Evolutionary conservation across 139 green algal genomes (phyloP), one percentile per base, ranked within the genome.

Genomic region (Picocystis salinarum): DNA sequence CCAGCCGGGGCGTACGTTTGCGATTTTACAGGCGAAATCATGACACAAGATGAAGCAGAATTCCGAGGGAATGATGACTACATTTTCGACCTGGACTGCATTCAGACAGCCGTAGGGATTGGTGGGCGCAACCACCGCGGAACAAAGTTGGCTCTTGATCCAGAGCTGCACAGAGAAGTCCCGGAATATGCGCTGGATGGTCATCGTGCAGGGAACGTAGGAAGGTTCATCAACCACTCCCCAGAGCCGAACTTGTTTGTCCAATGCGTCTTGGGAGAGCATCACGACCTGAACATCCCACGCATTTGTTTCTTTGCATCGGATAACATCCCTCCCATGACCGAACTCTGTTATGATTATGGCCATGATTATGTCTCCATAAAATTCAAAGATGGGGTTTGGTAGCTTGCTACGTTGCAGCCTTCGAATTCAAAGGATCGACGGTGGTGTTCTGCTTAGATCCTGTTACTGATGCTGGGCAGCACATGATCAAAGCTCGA

Each of bases 211-310:
- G 71, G 74, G 48, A 85, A 83, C 55, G 56, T 83, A 29, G 59
- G 45, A 0, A 61, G 74, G 23, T 85, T 81, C 55, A 63, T 85
- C 52, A 83, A 83, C 58, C 74, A 83, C 58, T 57, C 28, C 37
- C 76, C 71, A 53, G 25, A 33, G 1, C 55, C 55, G 46, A 83
- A 80, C 53, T 37, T 83, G 26, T 33, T 66, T 4, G 26, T 64
- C 17, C 62, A 75, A 48, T 26, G 44, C 5, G 69, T 80, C 34
- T 57, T 79, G 24, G 40, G 39, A 4, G 28, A 55, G 2, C 40
- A 42, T 6, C 50, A 46, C 53, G 31, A 37, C 31, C 13, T 37
- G 31, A 13, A 37, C 31, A 13, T 13, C 31, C 13, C 31, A 15
- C 31, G 31, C 15, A 45, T 11, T 19, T 45, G 37, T 45, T 45